These are phyloP conservation scores for Boletales sp. DNA, from an alignment of 768 basidiomycete species.

Conservation along the genomic window DNA sequence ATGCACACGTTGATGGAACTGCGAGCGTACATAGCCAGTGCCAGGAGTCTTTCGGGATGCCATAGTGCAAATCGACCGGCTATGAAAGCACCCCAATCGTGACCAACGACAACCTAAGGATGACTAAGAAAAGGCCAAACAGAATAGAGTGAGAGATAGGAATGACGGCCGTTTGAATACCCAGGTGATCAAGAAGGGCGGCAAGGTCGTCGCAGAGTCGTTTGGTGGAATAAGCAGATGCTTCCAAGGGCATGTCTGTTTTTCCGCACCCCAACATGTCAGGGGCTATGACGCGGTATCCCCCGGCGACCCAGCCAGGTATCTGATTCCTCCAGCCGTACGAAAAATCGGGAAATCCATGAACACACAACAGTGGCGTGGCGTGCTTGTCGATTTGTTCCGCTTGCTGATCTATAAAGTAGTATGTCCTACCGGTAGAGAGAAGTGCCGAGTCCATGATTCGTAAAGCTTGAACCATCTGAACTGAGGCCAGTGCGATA, in stretches of 20 bases:
- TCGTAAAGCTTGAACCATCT: too few relatives aligned
- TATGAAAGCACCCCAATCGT: constrained; percentile 75
- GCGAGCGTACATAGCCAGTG: constrained; percentile 53
- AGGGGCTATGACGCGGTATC: constrained; percentile 58
- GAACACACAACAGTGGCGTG: constrained; percentile 61
- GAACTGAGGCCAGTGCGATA: too few relatives aligned
- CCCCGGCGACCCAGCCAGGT: constrained; percentile 58
- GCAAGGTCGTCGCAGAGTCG: constrained; percentile 58
- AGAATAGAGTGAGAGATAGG: background rate
- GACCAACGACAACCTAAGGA: constrained; percentile 60
- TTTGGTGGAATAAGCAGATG: constrained; percentile 56
- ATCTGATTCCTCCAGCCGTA: constrained; percentile 79
- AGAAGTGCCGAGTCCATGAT: too few relatives aligned
- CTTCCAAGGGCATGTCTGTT: constrained; percentile 56
- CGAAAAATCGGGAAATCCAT: constrained; percentile 76
- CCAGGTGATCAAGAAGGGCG: constrained; percentile 60
- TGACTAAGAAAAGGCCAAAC: background rate
- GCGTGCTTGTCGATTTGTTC: too few relatives aligned
- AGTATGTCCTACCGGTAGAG: constrained; percentile 60
- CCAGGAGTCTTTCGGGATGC: constrained; percentile 60
- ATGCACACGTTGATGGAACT: background rate
- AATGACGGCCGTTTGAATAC: constrained; percentile 52
- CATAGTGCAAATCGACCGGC: constrained; percentile 68
- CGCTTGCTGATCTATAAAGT: constrained; percentile 75
- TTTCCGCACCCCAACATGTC: constrained; percentile 58